Base-by-base conservation (phyloP, 768 basidiomycete species). In the Podaxis sp. region DNA sequence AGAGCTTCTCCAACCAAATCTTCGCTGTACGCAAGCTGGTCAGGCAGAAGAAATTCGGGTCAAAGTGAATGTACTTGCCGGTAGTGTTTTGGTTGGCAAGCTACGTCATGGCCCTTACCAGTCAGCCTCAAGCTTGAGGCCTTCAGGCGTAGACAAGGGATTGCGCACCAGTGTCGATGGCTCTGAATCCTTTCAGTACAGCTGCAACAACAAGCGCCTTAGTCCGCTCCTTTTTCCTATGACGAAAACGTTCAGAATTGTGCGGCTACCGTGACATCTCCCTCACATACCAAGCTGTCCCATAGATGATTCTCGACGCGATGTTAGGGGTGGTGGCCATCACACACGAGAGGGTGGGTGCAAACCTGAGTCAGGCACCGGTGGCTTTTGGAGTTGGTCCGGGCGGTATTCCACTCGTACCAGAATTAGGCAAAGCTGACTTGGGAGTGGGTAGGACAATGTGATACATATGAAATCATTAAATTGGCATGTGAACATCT, bases 1-100 rank as follows among this genome's bases (percentile, higher is more conserved):
- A 94, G 77, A 0, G 90, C 93, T 57, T 85, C 82, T 4, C 93
- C 93, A 2, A 94, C 91, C 1, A 92, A 82, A 59, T 92, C 89
- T 70, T 94, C 91, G 40, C 91, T 90, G 65, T 65, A 54, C 4
- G 38, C 49, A 17, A 41, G 25, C 33, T 47, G 25, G 24, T 51
- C 38, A 47, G 36, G 27, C 50, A 12, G 4, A 22, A 11, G 47
- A n/a, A 37, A 51, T 3, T 8, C 27, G 5, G 6, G 43, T 7
- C 17, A 8, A 46, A 4, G 4, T 17, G 43, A 19, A 46, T 17
- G 19, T 53, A 60, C 73, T 57, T 70, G 85, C 88, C 84, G 81
- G 66, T 91, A 90, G 68, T 90, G 89, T 69, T 90, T 90, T 9
- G 83, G 85, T 67, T 90, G 89, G 64, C 87, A 85, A 25, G 88